A percentile compares a stretch with the other conserved stretches of the same genome.
phyloP scores from a whole-genome alignment of 345 rosid species.

The Streptanthus diversifolius region DNA sequence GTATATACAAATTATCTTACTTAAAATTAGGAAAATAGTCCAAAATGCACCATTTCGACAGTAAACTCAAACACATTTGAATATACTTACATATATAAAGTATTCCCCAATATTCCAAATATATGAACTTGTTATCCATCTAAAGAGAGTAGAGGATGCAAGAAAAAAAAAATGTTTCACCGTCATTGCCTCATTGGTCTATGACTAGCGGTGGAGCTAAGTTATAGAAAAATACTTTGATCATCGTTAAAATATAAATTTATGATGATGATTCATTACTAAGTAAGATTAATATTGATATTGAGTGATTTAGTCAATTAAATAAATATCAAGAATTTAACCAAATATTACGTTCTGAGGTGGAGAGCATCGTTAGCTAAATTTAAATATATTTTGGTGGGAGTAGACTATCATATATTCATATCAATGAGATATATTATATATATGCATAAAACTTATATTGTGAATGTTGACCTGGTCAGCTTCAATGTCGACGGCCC shows the following conservation, averaged over 20 bases:
- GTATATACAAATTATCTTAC: too few species aligned
- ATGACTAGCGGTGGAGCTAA: neutral
- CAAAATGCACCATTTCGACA: neutral
- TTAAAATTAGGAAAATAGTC: too few species aligned
- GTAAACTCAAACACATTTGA: neutral
- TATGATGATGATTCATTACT: neutral
- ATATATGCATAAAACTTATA: neutral
- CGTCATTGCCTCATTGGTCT: neutral
- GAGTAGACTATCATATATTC: neutral
- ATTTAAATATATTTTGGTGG: neutral
- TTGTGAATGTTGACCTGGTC: constrained; percentile 7
- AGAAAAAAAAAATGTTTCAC: neutral
- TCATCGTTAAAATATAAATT: neutral
- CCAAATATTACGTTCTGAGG: neutral
- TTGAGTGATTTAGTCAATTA: neutral
- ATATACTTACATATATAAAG: neutral
- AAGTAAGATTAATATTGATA: neutral
- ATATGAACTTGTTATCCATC: neutral
- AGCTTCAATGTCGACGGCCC: constrained; percentile 23
- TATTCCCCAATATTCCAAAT: neutral
- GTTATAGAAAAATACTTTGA: neutral
- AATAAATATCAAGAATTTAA: neutral
- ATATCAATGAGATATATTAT: neutral
- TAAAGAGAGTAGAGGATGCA: too few species aligned
- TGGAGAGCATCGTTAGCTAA: neutral